These are phyloP conservation scores for Lupinus albus DNA, from an alignment of 306 rosid species.

Conservation along the genomic window DNA sequence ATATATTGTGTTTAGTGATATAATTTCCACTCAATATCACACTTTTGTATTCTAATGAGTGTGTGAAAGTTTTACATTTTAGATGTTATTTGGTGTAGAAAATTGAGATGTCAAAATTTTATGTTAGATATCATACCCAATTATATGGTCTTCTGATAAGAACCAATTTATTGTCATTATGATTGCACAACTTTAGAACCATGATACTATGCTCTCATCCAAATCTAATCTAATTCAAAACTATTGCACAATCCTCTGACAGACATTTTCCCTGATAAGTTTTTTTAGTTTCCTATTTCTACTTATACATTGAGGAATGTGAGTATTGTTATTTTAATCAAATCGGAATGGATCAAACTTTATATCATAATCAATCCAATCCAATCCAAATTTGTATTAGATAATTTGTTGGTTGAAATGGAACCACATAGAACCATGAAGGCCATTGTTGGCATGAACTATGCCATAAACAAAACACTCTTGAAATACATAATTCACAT, in stretches of 20 bases:
- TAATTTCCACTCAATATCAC: constrained; percentile 32
- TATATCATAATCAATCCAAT: too few relatives aligned
- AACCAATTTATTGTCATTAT: constrained; percentile 18
- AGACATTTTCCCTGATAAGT: too few relatives aligned
- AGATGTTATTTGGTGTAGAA: constrained; percentile 24
- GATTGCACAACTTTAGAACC: background rate
- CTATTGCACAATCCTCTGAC: too few relatives aligned
- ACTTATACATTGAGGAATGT: too few relatives aligned
- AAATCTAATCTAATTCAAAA: too few relatives aligned
- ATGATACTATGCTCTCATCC: too few relatives aligned
- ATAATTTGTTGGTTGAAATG: too few relatives aligned
- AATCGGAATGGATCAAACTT: too few relatives aligned
- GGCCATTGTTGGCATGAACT: background rate
- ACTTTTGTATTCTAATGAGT: constrained; percentile 37
- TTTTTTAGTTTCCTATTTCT: too few relatives aligned
- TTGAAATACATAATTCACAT: constrained; percentile 3
- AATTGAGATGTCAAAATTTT: constrained; percentile 4
- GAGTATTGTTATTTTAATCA: too few relatives aligned
- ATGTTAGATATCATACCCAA: constrained; percentile 24
- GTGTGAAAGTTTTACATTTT: background rate
- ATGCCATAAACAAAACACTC: background rate
- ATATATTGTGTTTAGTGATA: constrained; percentile 26
- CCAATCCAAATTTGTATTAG: too few relatives aligned
- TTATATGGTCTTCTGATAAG: background rate
- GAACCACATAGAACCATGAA: too few relatives aligned